A percentile compares a stretch with the other conserved stretches of the same genome.
Evolutionary conservation across 2,329 filamentous ascomycete genomes (phyloP).

Genomic region (Dactylellina drechsleri): DNA sequence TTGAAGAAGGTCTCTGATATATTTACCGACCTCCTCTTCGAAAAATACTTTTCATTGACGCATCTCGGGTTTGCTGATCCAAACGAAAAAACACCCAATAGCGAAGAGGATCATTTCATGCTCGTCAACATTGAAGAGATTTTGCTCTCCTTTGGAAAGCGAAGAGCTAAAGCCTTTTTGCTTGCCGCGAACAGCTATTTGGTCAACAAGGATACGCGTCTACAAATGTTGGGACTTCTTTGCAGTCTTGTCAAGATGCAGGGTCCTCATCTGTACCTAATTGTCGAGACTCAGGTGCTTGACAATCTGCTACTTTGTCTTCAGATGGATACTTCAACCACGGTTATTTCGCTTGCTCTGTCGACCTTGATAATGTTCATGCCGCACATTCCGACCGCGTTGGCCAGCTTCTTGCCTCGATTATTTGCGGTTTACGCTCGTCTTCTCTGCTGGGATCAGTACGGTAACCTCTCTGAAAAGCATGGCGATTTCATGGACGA

Average conservation of each 20-base stretch:
- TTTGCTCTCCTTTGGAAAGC: slow-evolving; percentile 71
- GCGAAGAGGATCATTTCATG: slow-evolving; percentile 60
- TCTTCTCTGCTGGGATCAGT: slow-evolving; percentile 79
- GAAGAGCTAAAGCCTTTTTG: slow-evolving; percentile 76
- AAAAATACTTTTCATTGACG: slow-evolving; percentile 69
- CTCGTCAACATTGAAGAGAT: slow-evolving; percentile 67
- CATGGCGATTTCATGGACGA: slow-evolving; percentile 38
- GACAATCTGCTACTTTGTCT: slow-evolving; percentile 77
- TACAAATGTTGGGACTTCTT: slow-evolving; percentile 73
- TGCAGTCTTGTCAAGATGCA: slow-evolving; percentile 78
- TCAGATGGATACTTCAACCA: slow-evolving; percentile 80
- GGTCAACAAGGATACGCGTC: slow-evolving; percentile 71
- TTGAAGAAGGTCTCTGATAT: slow-evolving; percentile 64
- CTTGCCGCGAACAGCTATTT: slow-evolving; percentile 73
- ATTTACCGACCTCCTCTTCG: slow-evolving; percentile 69
- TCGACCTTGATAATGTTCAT: slow-evolving; percentile 82
- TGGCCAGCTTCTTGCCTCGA: slow-evolving; percentile 74
- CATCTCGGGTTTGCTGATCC: slow-evolving; percentile 60
- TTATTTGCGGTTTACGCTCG: slow-evolving; percentile 85
- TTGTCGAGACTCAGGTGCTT: slow-evolving; percentile 77
- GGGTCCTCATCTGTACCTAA: slow-evolving; percentile 80
- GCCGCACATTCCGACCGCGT: slow-evolving; percentile 79
- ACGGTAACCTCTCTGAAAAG: slow-evolving; percentile 59
- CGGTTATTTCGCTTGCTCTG: slow-evolving; percentile 78
- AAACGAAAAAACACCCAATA: slow-evolving; percentile 61